phyloP scores from a whole-genome alignment of 805 yeast species.

The Jamesozyma hellenica region DNA sequence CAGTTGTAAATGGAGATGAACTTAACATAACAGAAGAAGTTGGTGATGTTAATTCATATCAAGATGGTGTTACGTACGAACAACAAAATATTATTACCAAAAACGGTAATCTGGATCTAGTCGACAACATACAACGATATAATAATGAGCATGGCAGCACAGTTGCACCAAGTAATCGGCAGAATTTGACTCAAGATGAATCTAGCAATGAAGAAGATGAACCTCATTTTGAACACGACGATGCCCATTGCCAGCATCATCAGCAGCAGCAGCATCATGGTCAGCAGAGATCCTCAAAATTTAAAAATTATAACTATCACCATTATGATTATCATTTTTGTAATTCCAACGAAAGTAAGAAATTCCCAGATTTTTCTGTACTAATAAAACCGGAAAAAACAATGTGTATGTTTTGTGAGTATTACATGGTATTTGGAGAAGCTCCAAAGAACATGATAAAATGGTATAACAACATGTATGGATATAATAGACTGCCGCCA shows the following conservation, averaged over 20 bases:
- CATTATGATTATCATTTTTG: conserved; percentile 11
- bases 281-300: conserved; percentile 4
- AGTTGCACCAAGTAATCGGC: neutral
- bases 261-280: conserved; percentile 3
- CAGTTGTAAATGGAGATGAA: conserved; percentile 21
- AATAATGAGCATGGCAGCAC: too few species aligned
- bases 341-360: conserved; percentile 1
- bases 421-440: conserved; percentile 40
- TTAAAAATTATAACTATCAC: conserved; percentile 10
- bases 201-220: neutral
- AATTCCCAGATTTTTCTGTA: conserved; percentile 20
- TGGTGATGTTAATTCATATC: neutral
- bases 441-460: conserved; percentile 42
- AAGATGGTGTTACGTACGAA: conserved; percentile 1
- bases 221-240: conserved; percentile 4
- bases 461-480: conserved; percentile 34
- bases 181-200: neutral
- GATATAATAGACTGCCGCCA: conserved; percentile 17
- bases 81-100: neutral
- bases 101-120: neutral
- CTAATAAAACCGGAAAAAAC: conserved; percentile 16
- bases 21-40: conserved; percentile 16
- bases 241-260: conserved; percentile 9
- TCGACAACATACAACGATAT: too few species aligned
- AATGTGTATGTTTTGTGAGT: conserved; percentile 43